These are phyloP conservation scores for Daldinia grandis DNA, from an alignment of 495 filamentous ascomycete species.

Conservation along the genomic window DNA sequence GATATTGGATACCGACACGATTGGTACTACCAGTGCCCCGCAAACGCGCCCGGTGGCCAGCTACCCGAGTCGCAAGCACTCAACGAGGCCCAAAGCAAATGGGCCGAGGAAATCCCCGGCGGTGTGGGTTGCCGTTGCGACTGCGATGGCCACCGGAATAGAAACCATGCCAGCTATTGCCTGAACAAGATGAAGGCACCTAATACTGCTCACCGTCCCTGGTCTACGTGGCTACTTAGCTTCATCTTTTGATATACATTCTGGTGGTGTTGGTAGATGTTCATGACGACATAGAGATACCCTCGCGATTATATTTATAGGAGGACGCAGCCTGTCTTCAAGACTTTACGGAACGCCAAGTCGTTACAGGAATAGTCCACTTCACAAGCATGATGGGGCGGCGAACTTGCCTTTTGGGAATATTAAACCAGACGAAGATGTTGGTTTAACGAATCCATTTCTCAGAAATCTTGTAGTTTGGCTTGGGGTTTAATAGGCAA, in stretches of 20 bases:
- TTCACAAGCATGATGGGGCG: not conserved
- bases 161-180: slow-evolving; percentile 49
- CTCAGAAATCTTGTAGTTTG: not conserved
- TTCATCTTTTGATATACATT: slow-evolving; percentile 31
- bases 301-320: not conserved
- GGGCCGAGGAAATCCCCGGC: slow-evolving; percentile 48
- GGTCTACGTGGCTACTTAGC: slow-evolving; percentile 41
- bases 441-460: not conserved
- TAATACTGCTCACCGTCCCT: slow-evolving; percentile 42
- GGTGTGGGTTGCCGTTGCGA: slow-evolving; percentile 57
- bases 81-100: slow-evolving; percentile 33
- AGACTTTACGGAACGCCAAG: not conserved
- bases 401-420: not conserved
- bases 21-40: slow-evolving; percentile 57
- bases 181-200: slow-evolving; percentile 49
- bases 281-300: slow-evolving; percentile 2
- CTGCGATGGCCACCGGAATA: slow-evolving; percentile 49
- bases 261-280: not conserved
- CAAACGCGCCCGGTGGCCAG: slow-evolving; percentile 54
- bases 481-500: not conserved
- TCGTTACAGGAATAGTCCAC: not conserved
- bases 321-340: too few species aligned
- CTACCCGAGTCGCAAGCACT: slow-evolving; percentile 46
- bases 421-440: not conserved
- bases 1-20: slow-evolving; percentile 64